Base-by-base conservation (phyloP, 768 basidiomycete genomes). In the Tulasnella sp. region DNA sequence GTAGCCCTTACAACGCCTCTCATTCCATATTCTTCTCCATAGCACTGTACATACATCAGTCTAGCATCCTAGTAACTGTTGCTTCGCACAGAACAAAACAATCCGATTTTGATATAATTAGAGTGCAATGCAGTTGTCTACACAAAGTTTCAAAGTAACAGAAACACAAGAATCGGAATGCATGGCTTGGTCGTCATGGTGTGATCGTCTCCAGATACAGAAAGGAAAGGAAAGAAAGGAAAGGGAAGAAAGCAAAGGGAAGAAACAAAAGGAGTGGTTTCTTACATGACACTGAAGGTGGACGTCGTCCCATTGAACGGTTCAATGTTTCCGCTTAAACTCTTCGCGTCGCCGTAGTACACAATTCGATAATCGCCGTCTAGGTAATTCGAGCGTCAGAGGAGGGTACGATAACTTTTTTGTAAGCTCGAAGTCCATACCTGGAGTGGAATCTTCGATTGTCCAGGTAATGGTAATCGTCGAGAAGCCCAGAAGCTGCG, bases 321-420 rank as follows among this genome's bases (percentile, higher is more conserved):
- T 15, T 85, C 85, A 77, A 93, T 89, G 37, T 85, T 82, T 70
- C 89, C 83, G 67, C 91, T 81, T 1, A 89, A 85, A 42, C 39
- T 42, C 83, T 93, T 93, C n/a, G 88, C 88, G 81, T 94, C 91
- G 11, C 92, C 93, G 78, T 88, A 89, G 82, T 93, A 93, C 70
- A 81, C 83, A 37, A 93, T 82, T 36, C 90, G 90, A 83, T 93
- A 93, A 5, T 86, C 89, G 38, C 92, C 92, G 37, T 87, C 91
- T 89, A 80, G 38, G 78, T 40, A 68, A 11, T 68, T 38, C 36
- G 25, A 36, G 54, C 68, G 77, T 74, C n/a, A 52, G 19, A 5
- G 22, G 34, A 22, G 34, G 34, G 25, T 68, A 54, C 54, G 72
- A 31, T 45, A 36, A 72, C 71, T 22, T 72, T 58, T 31, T 34